These are phyloP conservation scores for Kodamaea plutei DNA, from an alignment of 1,139 yeast species.

Conservation along the genomic window DNA sequence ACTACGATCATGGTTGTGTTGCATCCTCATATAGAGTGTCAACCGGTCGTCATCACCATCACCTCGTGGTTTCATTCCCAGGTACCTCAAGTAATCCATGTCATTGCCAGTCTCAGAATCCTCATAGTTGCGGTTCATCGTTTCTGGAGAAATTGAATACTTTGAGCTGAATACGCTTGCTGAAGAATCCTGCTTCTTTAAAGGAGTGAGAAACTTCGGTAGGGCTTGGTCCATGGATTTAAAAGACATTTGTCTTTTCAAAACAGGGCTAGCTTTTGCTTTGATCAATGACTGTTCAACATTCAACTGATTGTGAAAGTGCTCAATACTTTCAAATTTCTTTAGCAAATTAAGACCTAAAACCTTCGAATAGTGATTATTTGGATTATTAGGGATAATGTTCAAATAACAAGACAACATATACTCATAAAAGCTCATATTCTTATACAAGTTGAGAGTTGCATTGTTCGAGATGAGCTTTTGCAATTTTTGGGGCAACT, in stretches of 20 bases:
- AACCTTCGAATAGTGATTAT: conserved; percentile 38
- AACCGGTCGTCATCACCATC: conserved; percentile 17
- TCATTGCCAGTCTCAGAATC: too few species aligned
- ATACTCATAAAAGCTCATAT: conserved; percentile 35
- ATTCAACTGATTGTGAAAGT: conserved; percentile 26
- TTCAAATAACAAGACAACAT: conserved; percentile 42
- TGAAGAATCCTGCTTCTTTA: conserved; percentile 12
- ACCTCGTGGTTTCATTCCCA: not conserved
- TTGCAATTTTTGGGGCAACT: conserved; percentile 35
- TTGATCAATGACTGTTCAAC: conserved; percentile 29
- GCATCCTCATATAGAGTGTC: conserved; percentile 16
- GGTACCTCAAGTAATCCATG: not conserved
- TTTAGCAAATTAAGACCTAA: conserved; percentile 38
- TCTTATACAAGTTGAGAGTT: conserved; percentile 33
- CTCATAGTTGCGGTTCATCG: too few species aligned
- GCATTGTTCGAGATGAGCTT: conserved; percentile 30
- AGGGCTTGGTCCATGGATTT: conserved; percentile 16
- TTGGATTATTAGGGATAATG: conserved; percentile 27
- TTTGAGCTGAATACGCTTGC: conserved; percentile 13
- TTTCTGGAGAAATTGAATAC: conserved; percentile 13
- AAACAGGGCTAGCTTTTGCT: conserved; percentile 29
- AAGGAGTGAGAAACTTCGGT: conserved; percentile 10
- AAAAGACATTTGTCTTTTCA: conserved; percentile 34
- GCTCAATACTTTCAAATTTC: conserved; percentile 35
- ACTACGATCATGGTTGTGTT: too few species aligned